phyloP scores from a whole-genome alignment of 1,284 basidiomycete species.

The Clitocybe nebularis region DNA sequence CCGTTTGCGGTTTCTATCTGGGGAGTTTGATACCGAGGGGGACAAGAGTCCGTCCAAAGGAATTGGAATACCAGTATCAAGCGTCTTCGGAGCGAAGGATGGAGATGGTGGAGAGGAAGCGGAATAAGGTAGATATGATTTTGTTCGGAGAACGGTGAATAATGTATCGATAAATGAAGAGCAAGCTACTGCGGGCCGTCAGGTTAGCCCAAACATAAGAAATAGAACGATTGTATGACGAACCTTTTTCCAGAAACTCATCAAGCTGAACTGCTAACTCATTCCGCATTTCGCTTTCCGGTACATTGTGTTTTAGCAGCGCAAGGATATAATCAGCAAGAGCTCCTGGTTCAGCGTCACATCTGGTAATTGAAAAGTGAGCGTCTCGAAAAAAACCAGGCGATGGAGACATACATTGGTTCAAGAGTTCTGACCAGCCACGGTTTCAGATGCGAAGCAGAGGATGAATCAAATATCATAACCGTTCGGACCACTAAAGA shows the following conservation, averaged over 20 bases:
- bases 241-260: conserved; percentile 91
- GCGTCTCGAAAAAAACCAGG: conserved; percentile 9
- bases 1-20: conserved; percentile 61
- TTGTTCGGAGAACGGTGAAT: conserved; percentile 76
- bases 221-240: conserved; percentile 16
- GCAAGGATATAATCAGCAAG: conserved; percentile 94
- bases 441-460: conserved; percentile 62
- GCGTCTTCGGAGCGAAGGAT: conserved; percentile 32
- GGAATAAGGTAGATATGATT: conserved; percentile 76
- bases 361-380: conserved; percentile 47
- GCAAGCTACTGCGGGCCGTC: conserved; percentile 51
- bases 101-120: conserved; percentile 36
- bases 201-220: conserved; percentile 8
- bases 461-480: conserved; percentile 67
- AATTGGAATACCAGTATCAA: conserved; percentile 71
- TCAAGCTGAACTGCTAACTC: conserved; percentile 78
- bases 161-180: conserved; percentile 78
- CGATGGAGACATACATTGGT: conserved; percentile 61
- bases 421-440: conserved; percentile 85
- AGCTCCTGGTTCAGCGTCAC: conserved; percentile 93
- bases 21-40: conserved; percentile 36
- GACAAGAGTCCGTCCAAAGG: conserved; percentile 64
- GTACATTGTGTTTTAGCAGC: conserved; percentile 86
- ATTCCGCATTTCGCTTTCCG: conserved; percentile 78
- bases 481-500: not conserved